Evolutionary conservation across 2,329 filamentous ascomycete genomes (phyloP).

Genomic region (Talaromyces rugulosus): DNA sequence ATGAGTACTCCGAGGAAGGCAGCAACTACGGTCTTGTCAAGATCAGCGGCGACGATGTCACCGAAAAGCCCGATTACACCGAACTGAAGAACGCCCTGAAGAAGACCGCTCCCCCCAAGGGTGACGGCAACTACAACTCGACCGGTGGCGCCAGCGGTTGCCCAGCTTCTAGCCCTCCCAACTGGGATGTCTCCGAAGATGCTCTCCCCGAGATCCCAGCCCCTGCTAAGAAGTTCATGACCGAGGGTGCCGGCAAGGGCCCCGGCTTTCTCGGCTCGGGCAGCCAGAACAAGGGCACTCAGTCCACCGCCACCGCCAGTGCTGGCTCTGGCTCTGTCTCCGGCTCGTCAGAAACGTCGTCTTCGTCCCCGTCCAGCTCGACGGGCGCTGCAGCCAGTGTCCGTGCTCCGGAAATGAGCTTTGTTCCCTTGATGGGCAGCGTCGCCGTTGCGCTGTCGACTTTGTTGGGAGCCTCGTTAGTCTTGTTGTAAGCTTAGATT

Average conservation of each 20-base stretch:
- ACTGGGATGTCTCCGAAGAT: conserved; percentile 54
- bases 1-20: conserved; percentile 86
- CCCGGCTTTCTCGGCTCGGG: conserved; percentile 54
- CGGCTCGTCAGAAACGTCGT: conserved; percentile 19
- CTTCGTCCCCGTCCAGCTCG: conserved; percentile 23
- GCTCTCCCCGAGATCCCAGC: conserved; percentile 55
- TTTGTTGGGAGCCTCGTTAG: conserved; percentile 48
- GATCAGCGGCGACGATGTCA: conserved; percentile 53
- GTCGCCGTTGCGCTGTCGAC: conserved; percentile 50
- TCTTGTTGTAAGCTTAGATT: conserved; percentile 25
- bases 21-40: conserved; percentile 77
- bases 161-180: conserved; percentile 47
- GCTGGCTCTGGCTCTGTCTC: conserved; percentile 46
- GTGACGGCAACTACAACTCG: conserved; percentile 58
- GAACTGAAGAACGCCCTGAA: conserved; percentile 50
- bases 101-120: conserved; percentile 48
- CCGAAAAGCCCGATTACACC: conserved; percentile 60
- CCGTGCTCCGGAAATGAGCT: conserved; percentile 41
- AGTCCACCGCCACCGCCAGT: conserved; percentile 45
- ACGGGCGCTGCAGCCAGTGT: conserved; percentile 43
- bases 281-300: conserved; percentile 52
- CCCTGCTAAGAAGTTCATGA: conserved; percentile 54
- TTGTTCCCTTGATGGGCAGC: conserved; percentile 50
- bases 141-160: conserved; percentile 51
- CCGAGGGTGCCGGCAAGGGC: conserved; percentile 54